Base-by-base conservation (phyloP, 2,329 filamentous ascomycete species). In the Cadophora luteo-olivacea region DNA sequence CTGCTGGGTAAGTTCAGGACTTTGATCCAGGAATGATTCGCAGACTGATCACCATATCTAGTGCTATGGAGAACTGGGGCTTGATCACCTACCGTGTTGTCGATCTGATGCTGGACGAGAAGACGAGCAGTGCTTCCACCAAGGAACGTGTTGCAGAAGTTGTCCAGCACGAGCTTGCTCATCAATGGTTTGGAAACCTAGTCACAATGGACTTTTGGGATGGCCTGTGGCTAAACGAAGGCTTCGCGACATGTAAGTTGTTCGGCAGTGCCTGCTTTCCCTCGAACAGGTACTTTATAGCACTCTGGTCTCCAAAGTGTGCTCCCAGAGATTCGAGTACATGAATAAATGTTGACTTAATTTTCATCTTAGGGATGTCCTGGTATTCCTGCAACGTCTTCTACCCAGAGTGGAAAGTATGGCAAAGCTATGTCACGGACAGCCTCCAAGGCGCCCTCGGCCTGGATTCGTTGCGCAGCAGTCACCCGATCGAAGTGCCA, bases 161-260 rank as follows among this genome's bases (percentile, higher is more conserved):
- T 51, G 95, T 98, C 33, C 94, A 97, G 84, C 95, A 98, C 82
- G 95, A 98, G 80, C 85, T 98, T 78, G 95, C 95, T 51, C 95
- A 98, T 81, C 95, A 97, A 81, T 98, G 95, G 95, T 98, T 98
- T 77, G 95, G 95, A 71, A 97, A 98, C 82, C 83, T 97, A 64
- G 95, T 97, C 33, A 97, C 95, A 64, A 97, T 97, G 94, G 94
- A 97, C 80, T 97, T 97, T 86, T 98, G 95, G 95, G 94, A 97
- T 80, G 95, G 94, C 65, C 84, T 98, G 8, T 98, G 95, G 95
- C 87, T 98, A 65, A 98, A 98, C 80, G 93, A 97, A 80, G 93
- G 93, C 45, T 97, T 97, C 75, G 93, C 93, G 38, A 97, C 93
- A 49, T 93, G 92, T 45, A 45, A 1, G 41, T 45, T 45, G 41